Evolutionary conservation across 2,329 filamentous ascomycete genomes (phyloP), one percentile per base, ranked within the genome.

Genomic region (Parafenestella ontariensis): DNA sequence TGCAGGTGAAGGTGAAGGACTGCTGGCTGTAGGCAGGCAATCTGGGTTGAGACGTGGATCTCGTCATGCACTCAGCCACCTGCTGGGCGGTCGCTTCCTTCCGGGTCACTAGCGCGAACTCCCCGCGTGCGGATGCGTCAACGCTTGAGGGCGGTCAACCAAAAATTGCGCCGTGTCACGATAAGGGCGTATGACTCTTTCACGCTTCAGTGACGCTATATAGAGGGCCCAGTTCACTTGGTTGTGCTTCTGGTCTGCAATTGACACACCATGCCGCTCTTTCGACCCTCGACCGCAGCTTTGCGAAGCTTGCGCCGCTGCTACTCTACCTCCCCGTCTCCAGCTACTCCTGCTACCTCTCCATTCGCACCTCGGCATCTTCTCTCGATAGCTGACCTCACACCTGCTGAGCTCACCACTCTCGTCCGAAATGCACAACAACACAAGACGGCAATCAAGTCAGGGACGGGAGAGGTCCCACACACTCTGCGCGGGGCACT

Each of bases 331-430:
- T 60, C 70, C 51, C 62, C 71, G 24, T 70, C 77, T 26, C 62
- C 71, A 28, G 71, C 77, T 26, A 65, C 75, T 41, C 78, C 79
- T 24, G 69, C 72, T 21, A 82, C 81, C 48, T 85, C 85, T 5
- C 82, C 84, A 10, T 84, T 84, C 68, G 80, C 85, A 18, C 90
- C 92, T 44, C 89, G 95, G 62, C 94, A 98, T 82, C 83, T 99
- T 47, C 88, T 97, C 78, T 96, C 92, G 49, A 96, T 97, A 69
- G 87, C 88, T 48, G 93, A 99, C 72, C 84, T 99, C 54, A 88
- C 88, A 1, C 84, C 91, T 6, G 79, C 83, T 41, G 95, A 99
- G 78, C 87, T 99, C 68, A 86, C 87, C 29, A 87, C 86, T 21
- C 85, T 99, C 52, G 89, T 99, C 53, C 87, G 88, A 73, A 94